Evolutionary conservation across 2,329 filamentous ascomycete genomes (phyloP).

Genomic region (Escovopsis sp.): DNA sequence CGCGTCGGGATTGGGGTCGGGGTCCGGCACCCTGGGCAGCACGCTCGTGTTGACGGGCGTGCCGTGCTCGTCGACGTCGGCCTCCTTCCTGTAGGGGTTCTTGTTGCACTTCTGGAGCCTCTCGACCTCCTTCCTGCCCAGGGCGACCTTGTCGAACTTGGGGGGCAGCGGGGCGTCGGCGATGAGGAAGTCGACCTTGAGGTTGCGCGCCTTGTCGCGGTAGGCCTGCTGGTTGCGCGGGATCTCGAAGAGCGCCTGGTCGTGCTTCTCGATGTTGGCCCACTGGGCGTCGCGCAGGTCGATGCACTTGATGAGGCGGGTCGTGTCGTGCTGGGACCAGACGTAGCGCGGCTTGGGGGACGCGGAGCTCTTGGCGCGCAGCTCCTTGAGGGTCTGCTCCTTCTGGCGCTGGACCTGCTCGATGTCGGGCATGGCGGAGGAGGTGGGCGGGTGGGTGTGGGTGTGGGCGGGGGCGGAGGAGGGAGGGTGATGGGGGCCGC

Average conservation of each 20-base stretch:
- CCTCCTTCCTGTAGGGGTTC: constrained; percentile 35
- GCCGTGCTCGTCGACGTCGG: constrained; percentile 27
- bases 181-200: constrained; percentile 38
- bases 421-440: constrained; percentile 11
- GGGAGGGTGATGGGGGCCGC: neutral
- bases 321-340: constrained; percentile 30
- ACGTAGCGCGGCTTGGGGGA: constrained; percentile 14
- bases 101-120: constrained; percentile 26
- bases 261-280: constrained; percentile 18
- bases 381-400: constrained; percentile 7
- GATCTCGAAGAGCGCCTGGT: constrained; percentile 23
- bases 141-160: constrained; percentile 34
- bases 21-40: neutral
- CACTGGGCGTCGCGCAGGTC: constrained; percentile 14
- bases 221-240: constrained; percentile 39
- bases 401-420: constrained; percentile 12
- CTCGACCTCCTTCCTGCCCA: constrained; percentile 35
- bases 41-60: constrained; percentile 23
- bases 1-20: neutral
- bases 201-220: constrained; percentile 42
- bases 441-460: neutral
- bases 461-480: constrained; percentile 1
- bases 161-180: constrained; percentile 29
- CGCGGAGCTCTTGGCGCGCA: constrained; percentile 11
- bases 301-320: constrained; percentile 28